These are phyloP conservation scores for Aspergillus aculeatus DNA, from an alignment of 2,329 filamentous ascomycete species.

Conservation along the genomic window DNA sequence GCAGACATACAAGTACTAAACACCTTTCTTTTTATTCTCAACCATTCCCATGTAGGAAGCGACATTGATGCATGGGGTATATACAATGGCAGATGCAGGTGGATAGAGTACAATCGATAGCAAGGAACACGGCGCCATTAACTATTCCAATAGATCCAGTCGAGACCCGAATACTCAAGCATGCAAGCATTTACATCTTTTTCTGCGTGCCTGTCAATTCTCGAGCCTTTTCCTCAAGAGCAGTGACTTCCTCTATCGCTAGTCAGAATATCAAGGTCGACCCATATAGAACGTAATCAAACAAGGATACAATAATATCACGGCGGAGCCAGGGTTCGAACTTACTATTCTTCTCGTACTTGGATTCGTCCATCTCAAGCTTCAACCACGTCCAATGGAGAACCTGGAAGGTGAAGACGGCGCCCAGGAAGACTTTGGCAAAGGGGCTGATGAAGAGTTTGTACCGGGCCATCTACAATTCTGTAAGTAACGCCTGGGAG, in stretches of 20 bases:
- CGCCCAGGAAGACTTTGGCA: slow-evolving; percentile 49
- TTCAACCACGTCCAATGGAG: slow-evolving; percentile 50
- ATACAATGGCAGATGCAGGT: not conserved
- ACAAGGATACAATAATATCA: slow-evolving; percentile 1
- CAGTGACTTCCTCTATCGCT: slow-evolving; percentile 33
- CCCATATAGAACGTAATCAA: not conserved
- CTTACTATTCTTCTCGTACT: slow-evolving; percentile 42
- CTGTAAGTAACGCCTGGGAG: not conserved
- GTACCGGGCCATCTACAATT: slow-evolving; percentile 39
- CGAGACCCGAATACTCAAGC: not conserved
- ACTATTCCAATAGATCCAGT: not conserved
- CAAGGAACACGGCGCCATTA: not conserved
- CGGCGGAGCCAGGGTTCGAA: not conserved
- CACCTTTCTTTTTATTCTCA: not conserved
- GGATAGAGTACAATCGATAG: not conserved
- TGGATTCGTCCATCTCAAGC: slow-evolving; percentile 47
- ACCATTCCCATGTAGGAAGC: not conserved
- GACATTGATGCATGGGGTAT: not conserved
- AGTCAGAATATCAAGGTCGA: slow-evolving; percentile 8
- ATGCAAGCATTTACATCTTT: slow-evolving; percentile 8
- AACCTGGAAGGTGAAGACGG: slow-evolving; percentile 50
- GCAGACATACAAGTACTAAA: not conserved
- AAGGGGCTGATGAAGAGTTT: slow-evolving; percentile 44
- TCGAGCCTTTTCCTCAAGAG: slow-evolving; percentile 36
- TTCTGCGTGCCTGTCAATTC: slow-evolving; percentile 33